Percentiles rank a stretch among this genome's conserved stretches.
Evolutionary conservation across 345 rosid genomes (phyloP).

Genomic region (Lepidium aucheri): DNA sequence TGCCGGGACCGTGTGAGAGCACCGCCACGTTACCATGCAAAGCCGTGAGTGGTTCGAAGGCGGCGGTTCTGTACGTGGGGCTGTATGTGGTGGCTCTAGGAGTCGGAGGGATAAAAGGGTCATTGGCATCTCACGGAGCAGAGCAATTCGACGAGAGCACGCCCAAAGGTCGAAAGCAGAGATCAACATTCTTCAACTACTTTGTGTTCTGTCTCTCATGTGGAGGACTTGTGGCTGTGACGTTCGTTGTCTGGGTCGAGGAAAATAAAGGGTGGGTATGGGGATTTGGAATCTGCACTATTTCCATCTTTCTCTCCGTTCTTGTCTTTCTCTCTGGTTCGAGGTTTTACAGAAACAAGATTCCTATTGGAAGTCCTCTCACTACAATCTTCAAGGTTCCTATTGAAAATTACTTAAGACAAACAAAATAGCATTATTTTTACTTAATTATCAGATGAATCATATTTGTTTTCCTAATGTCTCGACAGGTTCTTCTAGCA

Average conservation of each 20-base stretch:
- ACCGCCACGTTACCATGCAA: conserved; percentile 33
- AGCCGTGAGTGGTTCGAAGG: conserved; percentile 45
- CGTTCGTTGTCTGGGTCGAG: conserved; percentile 79
- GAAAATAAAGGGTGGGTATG: conserved; percentile 88
- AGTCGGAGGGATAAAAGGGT: conserved; percentile 86
- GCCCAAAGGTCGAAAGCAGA: conserved; percentile 52
- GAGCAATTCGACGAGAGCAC: conserved; percentile 76
- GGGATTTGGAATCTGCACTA: conserved; percentile 72
- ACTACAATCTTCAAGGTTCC: conserved; percentile 67
- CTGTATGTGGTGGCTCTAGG: conserved; percentile 77
- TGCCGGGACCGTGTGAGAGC: conserved; percentile 47
- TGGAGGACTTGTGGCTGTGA: conserved; percentile 81
- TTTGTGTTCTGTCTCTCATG: conserved; percentile 67
- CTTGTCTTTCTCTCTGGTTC: conserved; percentile 67
- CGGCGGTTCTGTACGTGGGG: conserved; percentile 56
- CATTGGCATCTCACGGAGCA: conserved; percentile 77
- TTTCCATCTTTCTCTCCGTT: conserved; percentile 51
- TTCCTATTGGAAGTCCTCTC: conserved; percentile 66
- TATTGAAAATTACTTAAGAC: too few species aligned
- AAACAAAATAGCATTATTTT: too few species aligned
- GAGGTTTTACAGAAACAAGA: conserved; percentile 44
- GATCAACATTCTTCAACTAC: conserved; percentile 77
- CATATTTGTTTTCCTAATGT: not conserved
- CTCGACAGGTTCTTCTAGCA: conserved; percentile 52
- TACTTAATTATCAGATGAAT: not conserved